Base-by-base conservation (phyloP, 2,329 filamentous ascomycete species). In the Rachicladosporium sp. region DNA sequence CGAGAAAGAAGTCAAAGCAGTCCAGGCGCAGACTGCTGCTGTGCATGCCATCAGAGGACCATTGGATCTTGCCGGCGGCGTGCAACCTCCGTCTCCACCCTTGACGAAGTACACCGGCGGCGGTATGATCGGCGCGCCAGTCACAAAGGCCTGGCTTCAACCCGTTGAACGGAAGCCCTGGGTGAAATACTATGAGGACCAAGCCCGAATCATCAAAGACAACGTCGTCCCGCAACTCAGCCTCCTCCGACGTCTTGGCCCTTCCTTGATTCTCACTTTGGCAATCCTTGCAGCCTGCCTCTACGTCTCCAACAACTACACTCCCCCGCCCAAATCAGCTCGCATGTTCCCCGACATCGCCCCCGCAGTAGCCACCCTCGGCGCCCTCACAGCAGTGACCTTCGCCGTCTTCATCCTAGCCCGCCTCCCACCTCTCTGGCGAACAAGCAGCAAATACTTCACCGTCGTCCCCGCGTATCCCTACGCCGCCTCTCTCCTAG, bases 381-480 rank as follows among this genome's bases (percentile, higher is more conserved):
- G 68, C 29, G 63, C 66, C 5, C 59, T 89, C 32, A 67, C 85
- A 33, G 65, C 61, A n/a, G 43, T 70, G 36, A 86, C 87, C 56
- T 42, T 70, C 5, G 46, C 67, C 31, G 63, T 80, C 8, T 78
- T 69, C 47, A 41, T 69, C 15, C 61, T 68, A 21, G 86, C 81
- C 78, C 71, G 70, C 48, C 48, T 76, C 8, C 80, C 81, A 35
- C 74, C 75, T 1, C 50, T 77, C 23, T 89, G 80, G 78, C 60
- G 63, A 9, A 37, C 76, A 10, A 61, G 86, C 48, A 88, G 85
- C 61, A 73, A 68, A 46, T 80, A 80, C 63, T 77, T 84, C 61
- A 64, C 82, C 31, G 58, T 79, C 29, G 65, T 78, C 6, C 69
- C 80, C 5, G 80, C 75, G 5, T 76, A 76, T 37, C 80, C 82